Evolutionary conservation across 176 grass and related monocot species (phyloP).

Genomic region (Rhipidocladum racemiflorum): DNA sequence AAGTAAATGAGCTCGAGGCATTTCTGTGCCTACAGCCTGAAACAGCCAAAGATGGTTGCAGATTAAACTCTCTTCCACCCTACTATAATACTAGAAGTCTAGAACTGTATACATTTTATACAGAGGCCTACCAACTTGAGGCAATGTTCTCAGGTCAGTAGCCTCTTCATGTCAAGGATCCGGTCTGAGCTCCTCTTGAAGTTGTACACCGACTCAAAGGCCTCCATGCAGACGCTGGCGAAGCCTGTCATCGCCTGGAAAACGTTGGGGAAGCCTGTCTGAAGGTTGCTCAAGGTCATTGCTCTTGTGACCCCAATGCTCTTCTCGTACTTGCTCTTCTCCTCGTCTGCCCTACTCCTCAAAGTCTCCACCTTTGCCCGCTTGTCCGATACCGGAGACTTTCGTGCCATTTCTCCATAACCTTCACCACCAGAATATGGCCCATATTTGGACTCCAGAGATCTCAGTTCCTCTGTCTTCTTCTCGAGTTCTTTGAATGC

Average conservation of each 20-base stretch:
- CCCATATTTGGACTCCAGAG: conserved; percentile 61
- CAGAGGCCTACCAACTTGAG: conserved; percentile 12
- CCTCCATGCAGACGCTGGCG: conserved; percentile 82
- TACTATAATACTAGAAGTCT: conserved; percentile 28
- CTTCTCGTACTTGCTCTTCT: conserved; percentile 97
- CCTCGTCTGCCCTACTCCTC: conserved; percentile 68
- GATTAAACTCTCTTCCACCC: conserved; percentile 14
- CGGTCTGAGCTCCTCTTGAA: conserved; percentile 55
- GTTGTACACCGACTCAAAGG: conserved; percentile 79
- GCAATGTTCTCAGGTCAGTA: conserved; percentile 45
- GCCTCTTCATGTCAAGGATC: conserved; percentile 62
- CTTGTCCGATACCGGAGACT: conserved; percentile 53
- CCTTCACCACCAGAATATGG: conserved; percentile 33
- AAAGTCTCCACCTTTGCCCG: conserved; percentile 68
- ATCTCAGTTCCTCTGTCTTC: conserved; percentile 72
- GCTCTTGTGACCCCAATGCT: conserved; percentile 84
- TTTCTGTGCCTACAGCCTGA: conserved; percentile 22
- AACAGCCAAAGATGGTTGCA: conserved; percentile 11
- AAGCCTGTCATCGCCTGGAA: conserved; percentile 98
- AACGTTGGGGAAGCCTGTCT: conserved; percentile 88
- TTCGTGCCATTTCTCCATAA: conserved; percentile 35
- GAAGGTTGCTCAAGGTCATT: conserved; percentile 92
- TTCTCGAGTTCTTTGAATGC: conserved; percentile 85
- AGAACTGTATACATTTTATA: conserved; percentile 56
- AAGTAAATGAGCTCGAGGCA: conserved; percentile 33